Base-by-base conservation (phyloP, 2,329 filamentous ascomycete genomes). In the Talaromyces sp. region DNA sequence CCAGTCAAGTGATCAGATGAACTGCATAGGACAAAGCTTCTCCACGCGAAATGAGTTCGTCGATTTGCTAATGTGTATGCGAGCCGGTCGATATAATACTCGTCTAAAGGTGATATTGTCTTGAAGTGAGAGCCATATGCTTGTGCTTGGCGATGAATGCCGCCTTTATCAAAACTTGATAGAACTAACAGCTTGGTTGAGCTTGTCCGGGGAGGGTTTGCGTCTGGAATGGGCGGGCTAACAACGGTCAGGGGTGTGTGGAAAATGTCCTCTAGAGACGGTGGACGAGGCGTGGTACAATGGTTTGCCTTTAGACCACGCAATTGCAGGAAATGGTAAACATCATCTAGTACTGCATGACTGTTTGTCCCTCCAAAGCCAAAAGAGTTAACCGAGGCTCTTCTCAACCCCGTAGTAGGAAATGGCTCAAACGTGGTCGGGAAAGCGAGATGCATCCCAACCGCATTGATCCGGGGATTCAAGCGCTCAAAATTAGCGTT, bases 341-440 rank as follows among this genome's bases (percentile, higher is more conserved):
- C 49, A 26, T 26, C 49, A 7, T 51, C 49, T 11, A 62, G 59
- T 5, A 67, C 65, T 11, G 61, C 60, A n/a, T 67, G 62, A 1
- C 67, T 66, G 53, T 65, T 64, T 19, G 66, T 58, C 1, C 68
- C 65, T 14, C 65, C 57, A 43, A 4, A 68, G 61, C 62, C 79
- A 63, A 81, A 82, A 11, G 75, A 75, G 61, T 80, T 81, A 1
- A 82, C 71, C 49, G 61, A 63, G 2, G 60, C 63, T 38, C 66
- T 56, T 35, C 62, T 62, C 14, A 51, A 26, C 24, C 26, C 49
- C 27, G 11, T 29, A 70, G 69, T 19, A 27, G 57, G 57, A 62
- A 56, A 68, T 66, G 55, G 31, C 11, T 27, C 56, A 1, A 62
- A 56, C 51, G 58, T 63, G 0, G 60, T 63, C 7, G 66, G 60